Evolutionary conservation across 768 basidiomycete species (phyloP), one percentile per base, ranked within the genome.

Genomic region (Tulasnella sp.): DNA sequence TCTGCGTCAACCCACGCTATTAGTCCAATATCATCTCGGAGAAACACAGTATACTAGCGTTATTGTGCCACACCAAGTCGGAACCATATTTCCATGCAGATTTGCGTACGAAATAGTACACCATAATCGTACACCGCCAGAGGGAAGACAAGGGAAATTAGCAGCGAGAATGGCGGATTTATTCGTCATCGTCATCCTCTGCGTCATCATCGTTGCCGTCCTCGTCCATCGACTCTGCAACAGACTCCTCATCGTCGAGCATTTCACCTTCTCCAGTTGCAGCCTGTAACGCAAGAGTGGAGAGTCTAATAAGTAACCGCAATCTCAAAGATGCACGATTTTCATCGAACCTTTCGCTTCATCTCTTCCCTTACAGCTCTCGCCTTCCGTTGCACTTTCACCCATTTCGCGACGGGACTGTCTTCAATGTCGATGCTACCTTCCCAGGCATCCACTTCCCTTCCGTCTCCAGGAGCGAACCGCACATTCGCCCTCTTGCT

Each of bases 341-440:
- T 19, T 14, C 32, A 36, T 22, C 79, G 41, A 74, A 89, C 91
- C 89, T 93, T 94, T 78, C 91, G 89, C 62, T 91, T 80, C 62
- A 93, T 79, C 42, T 76, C 78, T 73, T 80, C 78, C 76, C 78
- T 81, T 74, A 77, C 76, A 76, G 91, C 91, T 79, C 94, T 83
- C 22, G 87, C 83, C 83, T 95, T 97, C 76, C 85, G 84, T 80
- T 90, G 89, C 67, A 94, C 84, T 78, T 89, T 89, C 78, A 92
- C 83, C 80, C 91, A 95, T 79, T 88, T 90, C 69, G 87, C 88
- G 63, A 98, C 81, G 7, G 96, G 95, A 3, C 89, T 87, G 26
- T 89, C 88, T 16, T 86, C 88, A 16, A 89, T 78, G 26, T 80
- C 77, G 9, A 81, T 76, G 73, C 83, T 85, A 68, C 92, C 77